Percentiles rank a stretch among this genome's conserved stretches.
Conservation (phyloP, 179 eudicot genomes). For the Heliamphora pulchella region DNA sequence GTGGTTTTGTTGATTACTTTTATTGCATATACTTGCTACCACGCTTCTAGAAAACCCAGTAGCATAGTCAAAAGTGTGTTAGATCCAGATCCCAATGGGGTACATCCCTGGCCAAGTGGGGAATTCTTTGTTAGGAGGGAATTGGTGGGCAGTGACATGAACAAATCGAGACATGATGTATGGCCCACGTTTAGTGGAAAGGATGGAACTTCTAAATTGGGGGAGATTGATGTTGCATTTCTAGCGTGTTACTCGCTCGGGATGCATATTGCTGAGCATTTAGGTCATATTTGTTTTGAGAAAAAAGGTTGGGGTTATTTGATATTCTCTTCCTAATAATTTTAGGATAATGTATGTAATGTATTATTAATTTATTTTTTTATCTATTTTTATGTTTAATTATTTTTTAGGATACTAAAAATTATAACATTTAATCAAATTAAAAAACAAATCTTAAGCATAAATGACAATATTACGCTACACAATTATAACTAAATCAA, state of each 20-base stretch:
- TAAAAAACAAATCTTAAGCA: too few species aligned
- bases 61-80: conserved; percentile 91
- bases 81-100: conserved; percentile 43
- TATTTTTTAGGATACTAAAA: too few species aligned
- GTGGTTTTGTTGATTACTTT: conserved; percentile 67
- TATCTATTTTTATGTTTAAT: too few species aligned
- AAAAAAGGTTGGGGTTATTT: too few species aligned
- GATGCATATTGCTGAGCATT: conserved; percentile 87
- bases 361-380: too few species aligned
- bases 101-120: conserved; percentile 69
- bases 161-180: conserved; percentile 27
- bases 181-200: conserved; percentile 78
- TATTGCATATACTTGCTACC: conserved; percentile 76
- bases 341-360: too few species aligned
- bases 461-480: too few species aligned
- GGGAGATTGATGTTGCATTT: conserved; percentile 87
- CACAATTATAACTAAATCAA: too few species aligned
- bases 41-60: conserved; percentile 92
- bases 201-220: conserved; percentile 67
- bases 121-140: conserved; percentile 42
- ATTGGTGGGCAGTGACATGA: conserved; percentile 11
- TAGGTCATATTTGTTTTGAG: conserved; percentile 46
- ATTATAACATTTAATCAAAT: too few species aligned
- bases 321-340: too few species aligned
- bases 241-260: conserved; percentile 78